Base-by-base conservation (phyloP, 2,329 filamentous ascomycete species). In the Stagonosporopsis chrysanthemi region DNA sequence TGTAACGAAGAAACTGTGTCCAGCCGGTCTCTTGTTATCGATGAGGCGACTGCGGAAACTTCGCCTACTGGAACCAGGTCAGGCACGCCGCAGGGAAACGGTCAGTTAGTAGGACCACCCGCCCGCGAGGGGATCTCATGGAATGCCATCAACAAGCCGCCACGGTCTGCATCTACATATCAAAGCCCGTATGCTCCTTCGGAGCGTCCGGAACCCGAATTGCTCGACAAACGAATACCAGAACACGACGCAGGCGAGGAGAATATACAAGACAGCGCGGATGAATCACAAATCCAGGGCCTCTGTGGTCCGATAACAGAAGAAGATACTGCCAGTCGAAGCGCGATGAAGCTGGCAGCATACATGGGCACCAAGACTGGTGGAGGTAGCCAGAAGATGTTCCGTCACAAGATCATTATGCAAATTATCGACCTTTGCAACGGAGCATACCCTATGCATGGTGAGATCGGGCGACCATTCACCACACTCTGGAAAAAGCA, bases 401-500 rank as follows among this genome's bases (percentile, higher is more conserved):
- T 68, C 17, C 64, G 67, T 24, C 64, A 65, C 24, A 80, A 79
- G 17, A 82, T 87, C 28, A 75, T 88, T 3, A 71, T 84, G 67
- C 79, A 85, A 24, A 81, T 88, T 36, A 66, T 88, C 12, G 75
- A 83, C 41, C 77, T 79, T 45, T 82, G 82, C 52, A 78, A 79
- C 42, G 86, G 86, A 7, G 81, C 83, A 2, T 86, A 83, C 50
- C 84, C 85, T 2, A 78, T 82, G 35, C 80, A 83, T 23, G 77
- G 76, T 41, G 84, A 86, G 61, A 77, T 87, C n/a, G 81, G 79
- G 70, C 78, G 81, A 60, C 81, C 85, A 8, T 86, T 86, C 61
- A 74, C 78, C 14, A 80, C 80, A 2, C 73, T 80, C 15, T 88
- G 85, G 84, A 74, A 80, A 77, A 67, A 77, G 56, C 79, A 78